These are phyloP conservation scores for Prunus fruticosa DNA, from an alignment of 306 rosid genomes.

Conservation along the genomic window DNA sequence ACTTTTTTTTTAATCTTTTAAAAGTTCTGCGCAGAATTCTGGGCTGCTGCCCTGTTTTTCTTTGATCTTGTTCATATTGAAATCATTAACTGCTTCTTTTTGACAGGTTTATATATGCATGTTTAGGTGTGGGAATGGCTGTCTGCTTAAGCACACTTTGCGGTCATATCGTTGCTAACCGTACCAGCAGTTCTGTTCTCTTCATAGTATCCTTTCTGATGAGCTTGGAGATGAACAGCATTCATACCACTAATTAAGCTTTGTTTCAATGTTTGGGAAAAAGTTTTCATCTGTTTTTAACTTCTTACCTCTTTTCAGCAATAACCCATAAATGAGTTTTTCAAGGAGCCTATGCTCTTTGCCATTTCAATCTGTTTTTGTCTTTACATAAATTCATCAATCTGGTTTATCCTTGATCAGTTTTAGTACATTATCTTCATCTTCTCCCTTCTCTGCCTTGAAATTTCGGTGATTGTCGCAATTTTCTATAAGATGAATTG, in stretches of 20 bases:
- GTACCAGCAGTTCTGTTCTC: slow-evolving; percentile 27
- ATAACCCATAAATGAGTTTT: not conserved
- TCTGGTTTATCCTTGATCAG: slow-evolving; percentile 28
- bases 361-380: not conserved
- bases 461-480: slow-evolving; percentile 24
- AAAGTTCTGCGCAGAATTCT: too few species aligned
- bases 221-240: not conserved
- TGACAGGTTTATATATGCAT: slow-evolving; percentile 51
- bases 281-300: not conserved
- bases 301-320: not conserved
- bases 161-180: slow-evolving; percentile 35
- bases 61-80: too few species aligned
- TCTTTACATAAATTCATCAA: not conserved
- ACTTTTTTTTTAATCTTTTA: too few species aligned
- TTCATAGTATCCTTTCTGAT: slow-evolving; percentile 45
- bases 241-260: not conserved
- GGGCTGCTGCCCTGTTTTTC: too few species aligned
- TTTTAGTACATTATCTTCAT: slow-evolving; percentile 35
- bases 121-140: slow-evolving; percentile 48
- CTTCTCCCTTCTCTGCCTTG: slow-evolving; percentile 28
- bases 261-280: not conserved
- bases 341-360: not conserved
- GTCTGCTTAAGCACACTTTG: slow-evolving; percentile 44
- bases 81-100: slow-evolving; percentile 17
- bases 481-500: slow-evolving; percentile 42